Evolutionary conservation across 139 green algal species (phyloP), one percentile per base, ranked within the genome.

Genomic region (Diplosphaera chodatii): DNA sequence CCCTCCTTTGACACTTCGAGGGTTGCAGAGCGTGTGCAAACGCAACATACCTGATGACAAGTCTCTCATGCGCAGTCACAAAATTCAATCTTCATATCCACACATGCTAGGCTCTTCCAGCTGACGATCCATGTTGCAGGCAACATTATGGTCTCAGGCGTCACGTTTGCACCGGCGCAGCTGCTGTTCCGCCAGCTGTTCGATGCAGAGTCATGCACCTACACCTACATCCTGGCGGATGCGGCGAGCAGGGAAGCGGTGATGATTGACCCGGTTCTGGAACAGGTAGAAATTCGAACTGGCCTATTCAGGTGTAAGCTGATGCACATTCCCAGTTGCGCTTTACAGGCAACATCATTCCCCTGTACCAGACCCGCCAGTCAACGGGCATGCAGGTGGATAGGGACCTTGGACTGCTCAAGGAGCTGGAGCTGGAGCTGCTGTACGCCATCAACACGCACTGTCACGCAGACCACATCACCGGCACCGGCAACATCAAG

Each of bases 401-500:
- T 13, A 68, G 87, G 4, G 87, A 92, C 70, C n/a, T 85, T 32
- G 6, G 67, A 22, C 13, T 92, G n/a, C 31, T 88, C 3, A 48
- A 89, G 13, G 77, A 86, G 28, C 71, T 91, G 56, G 82, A 73
- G 16, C 59, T 92, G 25, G 79, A 76, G 30, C 74, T 92, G 5
- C 68, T 72, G 30, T 82, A 82, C 41, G 72, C 68, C 2, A 22
- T 88, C 55, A 92, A 92, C 74, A 92, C 85, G 23, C 87, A 92
- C 74, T 84, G 77, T 56, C 87, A 92, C 59, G 87, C 87, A 28
- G 87, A 92, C 65, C 87, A 92, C 71, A 77, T 92, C 75, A 92
- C 87, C 31, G 86, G 87, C 56, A 88, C 77, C 18, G 85, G 86
- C 30, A 66, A 76, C 31, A 72, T 92, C 40, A 92, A 92, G 72